Evolutionary conservation across 768 basidiomycete species (phyloP), one percentile per base, ranked within the genome.

Genomic region (Tylopilus sp.): DNA sequence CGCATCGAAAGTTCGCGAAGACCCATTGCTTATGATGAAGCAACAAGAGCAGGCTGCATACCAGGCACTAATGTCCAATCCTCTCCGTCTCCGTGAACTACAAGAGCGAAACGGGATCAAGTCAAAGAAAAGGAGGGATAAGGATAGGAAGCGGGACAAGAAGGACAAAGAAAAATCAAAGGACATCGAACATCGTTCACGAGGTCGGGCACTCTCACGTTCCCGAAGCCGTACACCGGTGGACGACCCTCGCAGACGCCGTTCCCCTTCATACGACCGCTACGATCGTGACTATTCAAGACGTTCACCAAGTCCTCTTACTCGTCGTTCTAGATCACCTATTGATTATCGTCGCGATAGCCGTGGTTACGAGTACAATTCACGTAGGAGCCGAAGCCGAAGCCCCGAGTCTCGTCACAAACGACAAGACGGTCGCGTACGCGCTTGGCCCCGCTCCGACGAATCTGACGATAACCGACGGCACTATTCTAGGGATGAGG

Each of bases 1-100:
- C 40, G 88, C 93, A 20, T 75, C 93, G 25, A 98, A 99, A 71
- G 86, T 99, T 55, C 86, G 97, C 30, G 97, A 98, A 70, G 97
- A 99, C 63, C 97, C 97, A 6, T 66, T 98, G 6, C 78, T 99
- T n/a, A 91, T 90, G 13, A 98, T 99, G 74, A 98, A 98, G 70
- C 89, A 94, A 66, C 95, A 98, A 63, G 95, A 99, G 70, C 94
- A 97, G 65, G 87, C 90, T 8, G 89, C 93, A 7, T 88, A 93
- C 59, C 83, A 97, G 57, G 82, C 91, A 2, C 73, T 97, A 35
- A 78, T 91, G 74, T 81, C 86, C 43, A 94, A 95, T 60, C 92
- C 92, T 26, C 79, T 92, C 28, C 89, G 89, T 21, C 73, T 94
- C 41, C 81, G 85, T 50, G 85, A 91, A 66, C 71, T 94, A 75